These are phyloP conservation scores for Alternaria tenuissima DNA, from an alignment of 2,329 filamentous ascomycete species.

Conservation along the genomic window DNA sequence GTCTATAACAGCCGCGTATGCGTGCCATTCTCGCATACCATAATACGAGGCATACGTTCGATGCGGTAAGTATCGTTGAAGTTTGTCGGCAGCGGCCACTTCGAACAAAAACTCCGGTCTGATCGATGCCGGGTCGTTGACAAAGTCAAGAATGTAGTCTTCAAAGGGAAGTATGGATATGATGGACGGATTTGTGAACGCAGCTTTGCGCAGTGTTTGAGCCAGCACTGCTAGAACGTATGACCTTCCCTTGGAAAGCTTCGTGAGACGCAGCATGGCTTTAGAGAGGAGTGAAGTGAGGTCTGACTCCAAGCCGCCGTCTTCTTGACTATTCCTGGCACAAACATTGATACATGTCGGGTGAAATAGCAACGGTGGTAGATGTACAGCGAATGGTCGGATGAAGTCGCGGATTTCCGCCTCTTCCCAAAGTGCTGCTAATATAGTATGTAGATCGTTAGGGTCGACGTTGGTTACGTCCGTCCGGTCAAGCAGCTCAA, in stretches of 20 bases:
- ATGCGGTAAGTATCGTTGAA: conserved; percentile 40
- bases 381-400: conserved; percentile 48
- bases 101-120: conserved; percentile 58
- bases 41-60: conserved; percentile 55
- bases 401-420: conserved; percentile 59
- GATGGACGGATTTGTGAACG: conserved; percentile 37
- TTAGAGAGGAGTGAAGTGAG: conserved; percentile 34
- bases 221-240: conserved; percentile 46
- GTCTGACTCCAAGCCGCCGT: background rate
- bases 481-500: conserved; percentile 27
- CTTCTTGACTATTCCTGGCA: conserved; percentile 9
- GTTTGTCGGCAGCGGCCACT: conserved; percentile 48
- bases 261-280: conserved; percentile 36
- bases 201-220: conserved; percentile 43
- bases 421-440: conserved; percentile 57
- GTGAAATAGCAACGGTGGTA: conserved; percentile 52
- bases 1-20: conserved; percentile 57
- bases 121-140: conserved; percentile 52
- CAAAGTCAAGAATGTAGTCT: conserved; percentile 51
- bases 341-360: conserved; percentile 35
- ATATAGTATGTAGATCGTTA: conserved; percentile 28
- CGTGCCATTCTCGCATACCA: conserved; percentile 53
- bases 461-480: conserved; percentile 11
- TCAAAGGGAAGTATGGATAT: conserved; percentile 47
- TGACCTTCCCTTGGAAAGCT: conserved; percentile 43